These are phyloP conservation scores for Bruguiera gymnorhiza DNA, from an alignment of 345 rosid species.

Conservation along the genomic window DNA sequence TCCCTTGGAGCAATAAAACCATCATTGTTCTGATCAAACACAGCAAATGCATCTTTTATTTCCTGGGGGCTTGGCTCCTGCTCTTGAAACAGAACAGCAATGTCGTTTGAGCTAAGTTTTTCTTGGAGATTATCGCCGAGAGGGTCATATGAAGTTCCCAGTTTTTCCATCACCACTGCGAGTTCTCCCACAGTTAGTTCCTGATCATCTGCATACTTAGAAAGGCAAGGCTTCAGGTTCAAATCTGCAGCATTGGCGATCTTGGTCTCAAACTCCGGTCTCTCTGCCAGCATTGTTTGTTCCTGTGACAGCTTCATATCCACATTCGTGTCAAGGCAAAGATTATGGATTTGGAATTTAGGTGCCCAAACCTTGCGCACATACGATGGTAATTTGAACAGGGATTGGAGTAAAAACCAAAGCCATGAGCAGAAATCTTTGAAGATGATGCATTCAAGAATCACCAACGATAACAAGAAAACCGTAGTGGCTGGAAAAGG, in stretches of 20 bases:
- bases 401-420: conserved; percentile 15
- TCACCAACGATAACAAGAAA: conserved; percentile 18
- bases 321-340: not conserved
- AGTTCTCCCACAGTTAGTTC: conserved; percentile 30
- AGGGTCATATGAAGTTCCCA: conserved; percentile 19
- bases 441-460: conserved; percentile 25
- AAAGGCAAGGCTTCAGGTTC: too few relatives aligned
- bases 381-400: not conserved
- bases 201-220: conserved; percentile 1
- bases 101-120: conserved; percentile 23
- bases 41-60: conserved; percentile 44
- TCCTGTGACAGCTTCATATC: not conserved
- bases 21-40: conserved; percentile 60
- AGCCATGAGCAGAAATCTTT: conserved; percentile 28
- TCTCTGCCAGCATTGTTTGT: not conserved
- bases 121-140: not conserved
- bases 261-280: too few relatives aligned
- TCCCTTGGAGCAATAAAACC: conserved; percentile 64
- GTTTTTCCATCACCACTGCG: conserved; percentile 29
- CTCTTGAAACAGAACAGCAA: conserved; percentile 39
- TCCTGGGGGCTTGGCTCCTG: conserved; percentile 41
- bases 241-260: too few relatives aligned
- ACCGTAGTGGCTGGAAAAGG: conserved; percentile 8
- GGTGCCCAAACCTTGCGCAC: not conserved
- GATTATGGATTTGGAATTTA: not conserved